phyloP scores from a whole-genome alignment of 164 flowering plant genomes.

The Litsea cubeba region DNA sequence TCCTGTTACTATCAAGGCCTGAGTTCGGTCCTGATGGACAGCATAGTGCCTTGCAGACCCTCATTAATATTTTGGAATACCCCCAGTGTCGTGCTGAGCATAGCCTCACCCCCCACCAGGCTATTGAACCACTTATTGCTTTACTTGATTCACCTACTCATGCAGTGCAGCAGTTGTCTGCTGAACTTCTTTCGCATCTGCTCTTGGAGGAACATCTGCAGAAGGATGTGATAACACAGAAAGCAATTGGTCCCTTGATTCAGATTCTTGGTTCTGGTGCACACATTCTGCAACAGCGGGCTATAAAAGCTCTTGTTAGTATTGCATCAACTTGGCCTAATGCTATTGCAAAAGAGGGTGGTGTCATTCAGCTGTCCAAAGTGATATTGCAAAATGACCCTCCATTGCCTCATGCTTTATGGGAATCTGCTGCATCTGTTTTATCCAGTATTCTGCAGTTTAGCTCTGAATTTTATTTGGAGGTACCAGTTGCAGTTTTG shows the following conservation, averaged over 20 bases:
- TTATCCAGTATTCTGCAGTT: constrained; percentile 80
- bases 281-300: constrained; percentile 84
- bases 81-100: constrained; percentile 81
- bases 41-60: constrained; percentile 88
- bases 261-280: constrained; percentile 79
- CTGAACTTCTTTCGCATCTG: constrained; percentile 91
- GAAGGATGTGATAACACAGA: constrained; percentile 69
- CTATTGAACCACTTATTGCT: constrained; percentile 78
- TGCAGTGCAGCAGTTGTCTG: constrained; percentile 88
- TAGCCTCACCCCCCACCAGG: constrained; percentile 65
- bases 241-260: constrained; percentile 81
- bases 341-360: constrained; percentile 97
- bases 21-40: constrained; percentile 92
- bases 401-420: constrained; percentile 80
- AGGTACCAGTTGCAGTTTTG: constrained; percentile 94
- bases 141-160: constrained; percentile 79
- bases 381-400: constrained; percentile 90
- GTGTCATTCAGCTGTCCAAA: constrained; percentile 81
- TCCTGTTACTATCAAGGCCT: constrained; percentile 58
- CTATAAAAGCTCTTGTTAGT: constrained; percentile 84
- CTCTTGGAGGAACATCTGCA: constrained; percentile 89
- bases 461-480: constrained; percentile 90
- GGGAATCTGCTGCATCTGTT: constrained; percentile 95
- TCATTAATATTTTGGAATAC: constrained; percentile 91
- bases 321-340: constrained; percentile 88